These are phyloP conservation scores for Vinca minor DNA, from an alignment of 257 asterid genomes.

Conservation along the genomic window DNA sequence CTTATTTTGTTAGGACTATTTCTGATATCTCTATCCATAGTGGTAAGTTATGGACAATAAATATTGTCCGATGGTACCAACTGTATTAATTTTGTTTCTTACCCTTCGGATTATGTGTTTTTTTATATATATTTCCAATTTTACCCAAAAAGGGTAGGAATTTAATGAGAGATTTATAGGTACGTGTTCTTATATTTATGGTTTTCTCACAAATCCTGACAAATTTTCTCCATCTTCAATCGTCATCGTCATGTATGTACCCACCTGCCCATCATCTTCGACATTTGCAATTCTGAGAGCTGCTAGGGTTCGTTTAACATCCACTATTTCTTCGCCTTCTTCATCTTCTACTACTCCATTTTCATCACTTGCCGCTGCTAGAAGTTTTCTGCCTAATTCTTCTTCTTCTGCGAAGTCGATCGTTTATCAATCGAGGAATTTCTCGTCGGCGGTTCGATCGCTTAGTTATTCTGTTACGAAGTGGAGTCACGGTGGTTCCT, in stretches of 20 bases:
- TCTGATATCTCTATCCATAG: too few species aligned
- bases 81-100: too few species aligned
- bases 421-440: constrained; percentile 34
- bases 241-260: constrained; percentile 31
- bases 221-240: too few species aligned
- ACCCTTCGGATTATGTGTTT: too few species aligned
- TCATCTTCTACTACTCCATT: constrained; percentile 16
- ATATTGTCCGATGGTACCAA: too few species aligned
- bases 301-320: constrained; percentile 35
- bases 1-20: too few species aligned
- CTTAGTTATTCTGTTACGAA: constrained; percentile 36
- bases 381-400: constrained; percentile 4
- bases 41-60: too few species aligned
- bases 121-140: too few species aligned
- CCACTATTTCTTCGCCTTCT: constrained; percentile 24
- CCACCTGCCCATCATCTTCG: constrained; percentile 39
- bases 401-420: constrained; percentile 13
- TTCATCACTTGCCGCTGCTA: constrained; percentile 12
- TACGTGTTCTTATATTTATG: too few species aligned
- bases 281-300: constrained; percentile 40
- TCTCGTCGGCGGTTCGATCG: constrained; percentile 29
- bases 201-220: too few species aligned
- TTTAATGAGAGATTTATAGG: too few species aligned
- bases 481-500: constrained; percentile 89
- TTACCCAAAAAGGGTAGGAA: too few species aligned